Evolutionary conservation across 2,329 filamentous ascomycete species (phyloP).

Genomic region (Hortaea sp.): DNA sequence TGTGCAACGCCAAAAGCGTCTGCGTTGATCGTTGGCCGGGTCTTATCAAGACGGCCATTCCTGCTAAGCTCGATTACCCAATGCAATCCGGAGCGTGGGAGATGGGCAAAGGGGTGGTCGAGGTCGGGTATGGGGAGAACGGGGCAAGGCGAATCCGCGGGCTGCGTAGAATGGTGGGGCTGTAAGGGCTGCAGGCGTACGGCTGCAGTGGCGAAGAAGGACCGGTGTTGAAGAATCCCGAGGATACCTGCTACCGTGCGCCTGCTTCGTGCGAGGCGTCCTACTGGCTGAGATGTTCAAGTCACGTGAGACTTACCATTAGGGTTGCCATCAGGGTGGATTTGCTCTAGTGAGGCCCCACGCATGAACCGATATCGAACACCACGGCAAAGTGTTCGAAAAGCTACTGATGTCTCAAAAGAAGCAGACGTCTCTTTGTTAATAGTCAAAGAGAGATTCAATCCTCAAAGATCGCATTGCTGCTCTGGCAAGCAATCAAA

Average conservation of each 20-base stretch:
- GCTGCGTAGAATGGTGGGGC: constrained; percentile 27
- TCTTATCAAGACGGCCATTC: constrained; percentile 62
- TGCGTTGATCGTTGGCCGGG: constrained; percentile 61
- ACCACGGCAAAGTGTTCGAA: too few species aligned
- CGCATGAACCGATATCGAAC: too few species aligned
- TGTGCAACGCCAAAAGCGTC: constrained; percentile 83
- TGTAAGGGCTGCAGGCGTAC: not conserved
- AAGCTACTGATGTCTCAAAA: too few species aligned
- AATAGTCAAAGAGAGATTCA: not conserved
- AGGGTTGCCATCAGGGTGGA: too few species aligned
- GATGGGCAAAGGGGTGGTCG: constrained; percentile 37
- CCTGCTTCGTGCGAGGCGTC: too few species aligned
- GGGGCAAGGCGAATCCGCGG: constrained; percentile 29
- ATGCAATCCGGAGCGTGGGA: constrained; percentile 40
- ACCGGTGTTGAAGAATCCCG: too few species aligned
- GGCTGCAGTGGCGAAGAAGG: too few species aligned
- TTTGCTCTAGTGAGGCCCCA: too few species aligned
- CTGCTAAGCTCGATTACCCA: constrained; percentile 71
- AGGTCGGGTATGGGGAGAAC: constrained; percentile 38
- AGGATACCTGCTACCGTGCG: too few species aligned
- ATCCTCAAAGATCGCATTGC: not conserved
- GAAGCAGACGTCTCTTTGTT: not conserved
- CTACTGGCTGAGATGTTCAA: too few species aligned
- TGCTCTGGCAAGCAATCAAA: not conserved
- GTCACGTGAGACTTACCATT: too few species aligned